Evolutionary conservation across 1,284 basidiomycete genomes (phyloP), one percentile per base, ranked within the genome.

Genomic region (Trichosporon sp.): DNA sequence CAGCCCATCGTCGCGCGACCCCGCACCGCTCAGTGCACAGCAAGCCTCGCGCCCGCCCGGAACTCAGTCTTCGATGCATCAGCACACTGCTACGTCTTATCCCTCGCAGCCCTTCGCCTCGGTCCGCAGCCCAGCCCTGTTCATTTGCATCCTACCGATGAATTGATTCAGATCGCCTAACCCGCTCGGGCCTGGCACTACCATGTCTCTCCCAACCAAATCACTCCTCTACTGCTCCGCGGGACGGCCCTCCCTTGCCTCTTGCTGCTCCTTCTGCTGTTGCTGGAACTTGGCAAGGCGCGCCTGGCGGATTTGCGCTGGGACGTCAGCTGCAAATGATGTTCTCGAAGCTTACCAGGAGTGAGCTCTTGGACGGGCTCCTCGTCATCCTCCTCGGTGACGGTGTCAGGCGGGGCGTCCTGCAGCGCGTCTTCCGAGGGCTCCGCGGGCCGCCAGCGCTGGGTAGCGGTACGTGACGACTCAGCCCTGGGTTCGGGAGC

Each of bases 281-380:
- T 38, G 72, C 23, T 78, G 76, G 68, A 95, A 95, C 74, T 88
- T 87, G 12, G 91, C 93, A 74, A 95, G 81, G 65, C 93, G 86
- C 75, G 88, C 84, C 79, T 86, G 85, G 60, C 93, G 86, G 74
- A 96, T 88, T 81, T 95, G 92, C 68, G 94, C 93, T 80, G 68
- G 53, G 90, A 76, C 73, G 84, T 88, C 21, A 89, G 83, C 65
- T 83, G 78, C 32, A 44, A 23, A 4, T 18, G 12, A 11, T 62
- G 68, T 8, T n/a, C n/a, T n/a, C n/a, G n/a, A 70, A 74, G 74
- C 80, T 70, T 65, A 82, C 81, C 80, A 18, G 79, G 73, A 8
- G 77, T 75, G 15, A 79, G 72, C 42, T 80, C 80, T 38, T 82
- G 78, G 0, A 81, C 80, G 7, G 77, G 80, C 6, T 72, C 78